Conservation (phyloP, 805 yeast species). For the Wickerhamiella shivajii region DNA sequence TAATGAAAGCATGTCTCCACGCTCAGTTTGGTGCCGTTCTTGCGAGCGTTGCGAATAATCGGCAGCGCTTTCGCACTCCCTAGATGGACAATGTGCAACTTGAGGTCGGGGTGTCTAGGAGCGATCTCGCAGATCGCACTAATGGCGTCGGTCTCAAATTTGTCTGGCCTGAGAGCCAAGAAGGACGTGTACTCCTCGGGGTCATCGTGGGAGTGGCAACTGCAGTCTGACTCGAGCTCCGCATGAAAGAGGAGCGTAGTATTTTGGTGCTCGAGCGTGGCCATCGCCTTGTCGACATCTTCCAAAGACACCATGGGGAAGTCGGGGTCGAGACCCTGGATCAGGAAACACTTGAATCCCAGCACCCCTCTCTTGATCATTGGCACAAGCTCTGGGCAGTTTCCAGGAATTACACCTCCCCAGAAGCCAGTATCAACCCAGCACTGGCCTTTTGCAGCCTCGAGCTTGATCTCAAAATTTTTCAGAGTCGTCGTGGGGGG, state of each 20-base stretch:
- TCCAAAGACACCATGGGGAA: conserved; percentile 65
- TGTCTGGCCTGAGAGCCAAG: conserved; percentile 76
- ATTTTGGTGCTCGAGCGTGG: conserved; percentile 40
- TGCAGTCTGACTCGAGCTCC: conserved; percentile 50
- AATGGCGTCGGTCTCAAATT: conserved; percentile 76
- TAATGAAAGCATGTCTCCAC: conserved; percentile 96
- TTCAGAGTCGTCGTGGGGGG: conserved; percentile 86
- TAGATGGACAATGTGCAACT: conserved; percentile 76
- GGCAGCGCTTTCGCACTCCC: conserved; percentile 80
- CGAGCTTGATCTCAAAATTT: conserved; percentile 58
- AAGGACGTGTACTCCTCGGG: conserved; percentile 58
- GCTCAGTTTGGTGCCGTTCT: conserved; percentile 31
- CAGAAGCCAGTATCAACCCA: conserved; percentile 94
- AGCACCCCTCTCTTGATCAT: conserved; percentile 75
- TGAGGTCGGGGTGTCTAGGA: conserved; percentile 26
- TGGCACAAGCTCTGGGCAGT: conserved; percentile 54
- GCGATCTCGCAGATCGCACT: conserved; percentile 54
- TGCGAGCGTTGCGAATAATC: conserved; percentile 47
- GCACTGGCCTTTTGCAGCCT: conserved; percentile 65
- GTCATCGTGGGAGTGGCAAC: conserved; percentile 23
- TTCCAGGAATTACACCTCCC: conserved; percentile 88
- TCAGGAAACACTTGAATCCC: conserved; percentile 86
- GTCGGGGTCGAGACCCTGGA: conserved; percentile 93
- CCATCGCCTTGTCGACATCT: conserved; percentile 56
- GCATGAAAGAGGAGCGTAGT: conserved; percentile 88